phyloP scores from a whole-genome alignment of 2,329 filamentous ascomycete species.

The Mycosphaerelloides madeirae region DNA sequence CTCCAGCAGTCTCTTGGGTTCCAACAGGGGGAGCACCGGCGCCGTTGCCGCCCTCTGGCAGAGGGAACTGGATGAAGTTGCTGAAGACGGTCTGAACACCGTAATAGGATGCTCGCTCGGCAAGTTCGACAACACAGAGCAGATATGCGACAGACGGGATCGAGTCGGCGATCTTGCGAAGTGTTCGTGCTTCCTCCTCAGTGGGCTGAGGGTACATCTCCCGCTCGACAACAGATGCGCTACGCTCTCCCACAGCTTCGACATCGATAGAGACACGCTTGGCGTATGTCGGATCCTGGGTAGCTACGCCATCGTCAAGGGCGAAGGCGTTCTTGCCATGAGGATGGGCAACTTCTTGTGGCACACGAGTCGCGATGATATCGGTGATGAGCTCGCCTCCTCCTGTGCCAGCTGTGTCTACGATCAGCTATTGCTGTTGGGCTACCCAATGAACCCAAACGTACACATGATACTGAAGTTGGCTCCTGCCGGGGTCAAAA shows the following conservation, averaged over 20 bases:
- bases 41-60: constrained; percentile 45
- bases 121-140: constrained; percentile 54
- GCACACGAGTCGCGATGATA: constrained; percentile 32
- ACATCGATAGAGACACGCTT: constrained; percentile 20
- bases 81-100: constrained; percentile 53
- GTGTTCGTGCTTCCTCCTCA: constrained; percentile 42
- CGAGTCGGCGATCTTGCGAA: constrained; percentile 48
- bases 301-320: constrained; percentile 17
- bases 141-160: constrained; percentile 51
- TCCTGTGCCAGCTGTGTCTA: neutral
- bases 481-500: too few species aligned
- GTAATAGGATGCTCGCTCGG: constrained; percentile 59
- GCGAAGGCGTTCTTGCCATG: constrained; percentile 16
- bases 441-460: neutral
- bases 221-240: constrained; percentile 16
- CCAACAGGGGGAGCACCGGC: constrained; percentile 32
- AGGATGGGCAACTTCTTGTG: constrained; percentile 14
- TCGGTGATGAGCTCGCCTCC: constrained; percentile 39
- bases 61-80: constrained; percentile 59
- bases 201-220: constrained; percentile 36
- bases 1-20: constrained; percentile 46
- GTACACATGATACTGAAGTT: neutral
- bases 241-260: constrained; percentile 19
- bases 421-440: neutral
- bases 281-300: constrained; percentile 9